A percentile compares a stretch with the other conserved stretches of the same genome.
phyloP scores from a whole-genome alignment of 192 early-diverging fungal species.

The Ambispora gerdemannii region DNA sequence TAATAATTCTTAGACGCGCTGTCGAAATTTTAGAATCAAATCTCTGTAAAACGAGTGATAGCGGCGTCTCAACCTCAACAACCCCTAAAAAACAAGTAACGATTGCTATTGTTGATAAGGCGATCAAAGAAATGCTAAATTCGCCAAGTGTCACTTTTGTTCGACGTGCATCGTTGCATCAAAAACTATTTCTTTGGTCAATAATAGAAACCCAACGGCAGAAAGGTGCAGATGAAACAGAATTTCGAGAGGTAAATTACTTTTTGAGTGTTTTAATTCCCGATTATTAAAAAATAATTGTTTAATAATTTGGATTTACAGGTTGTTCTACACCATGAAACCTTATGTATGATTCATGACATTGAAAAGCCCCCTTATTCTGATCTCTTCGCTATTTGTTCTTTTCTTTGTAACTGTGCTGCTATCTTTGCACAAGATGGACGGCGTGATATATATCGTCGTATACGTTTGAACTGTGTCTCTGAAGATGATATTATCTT shows the following conservation, averaged over 20 bases:
- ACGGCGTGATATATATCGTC: conserved; percentile 62
- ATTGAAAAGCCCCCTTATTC: conserved; percentile 56
- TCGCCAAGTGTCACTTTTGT: conserved; percentile 75
- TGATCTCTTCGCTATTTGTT: conserved; percentile 62
- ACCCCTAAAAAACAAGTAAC: conserved; percentile 49
- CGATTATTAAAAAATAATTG: no score
- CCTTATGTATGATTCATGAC: conserved; percentile 44
- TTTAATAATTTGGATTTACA: no score
- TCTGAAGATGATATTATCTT: conserved; percentile 77
- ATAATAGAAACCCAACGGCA: conserved; percentile 60
- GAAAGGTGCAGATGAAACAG: conserved; percentile 68
- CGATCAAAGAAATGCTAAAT: conserved; percentile 83
- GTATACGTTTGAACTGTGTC: conserved; percentile 63
- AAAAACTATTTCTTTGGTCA: conserved; percentile 81
- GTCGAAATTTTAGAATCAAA: conserved; percentile 66
- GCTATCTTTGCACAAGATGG: conserved; percentile 63
- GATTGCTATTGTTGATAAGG: conserved; percentile 69
- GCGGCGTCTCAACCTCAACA: not conserved
- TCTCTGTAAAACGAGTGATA: conserved; percentile 29
- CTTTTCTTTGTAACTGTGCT: conserved; percentile 57
- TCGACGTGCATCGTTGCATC: conserved; percentile 69
- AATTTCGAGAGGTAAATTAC: conserved; percentile 69
- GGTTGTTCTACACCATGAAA: not conserved
- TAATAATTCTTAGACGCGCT: conserved; percentile 45
- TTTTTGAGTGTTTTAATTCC: no score